These are phyloP conservation scores for Punica granatum DNA, from an alignment of 345 rosid genomes.

Conservation along the genomic window DNA sequence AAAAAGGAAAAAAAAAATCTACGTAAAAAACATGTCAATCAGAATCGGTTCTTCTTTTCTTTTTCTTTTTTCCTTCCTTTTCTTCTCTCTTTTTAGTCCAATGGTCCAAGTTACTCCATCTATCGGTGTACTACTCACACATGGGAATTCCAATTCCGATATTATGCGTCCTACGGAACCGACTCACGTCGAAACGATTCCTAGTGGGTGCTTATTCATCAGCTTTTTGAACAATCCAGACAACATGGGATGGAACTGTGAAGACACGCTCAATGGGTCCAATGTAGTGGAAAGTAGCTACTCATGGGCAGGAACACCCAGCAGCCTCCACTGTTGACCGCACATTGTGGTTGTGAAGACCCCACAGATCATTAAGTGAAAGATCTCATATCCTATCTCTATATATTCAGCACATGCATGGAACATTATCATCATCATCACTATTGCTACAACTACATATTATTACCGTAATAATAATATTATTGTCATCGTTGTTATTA, in stretches of 20 bases:
- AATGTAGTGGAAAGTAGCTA: background rate
- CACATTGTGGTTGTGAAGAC: background rate
- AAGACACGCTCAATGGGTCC: background rate
- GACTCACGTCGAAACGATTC: background rate
- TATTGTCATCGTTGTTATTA: too few relatives aligned
- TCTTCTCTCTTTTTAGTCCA: too few relatives aligned
- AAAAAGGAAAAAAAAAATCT: too few relatives aligned
- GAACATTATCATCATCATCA: too few relatives aligned
- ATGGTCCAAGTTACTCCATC: background rate
- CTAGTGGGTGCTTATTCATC: background rate
- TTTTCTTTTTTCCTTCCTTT: background rate
- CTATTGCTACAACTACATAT: too few relatives aligned
- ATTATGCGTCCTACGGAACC: background rate
- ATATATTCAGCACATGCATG: too few relatives aligned
- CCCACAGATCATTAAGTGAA: background rate
- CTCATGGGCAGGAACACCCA: background rate
- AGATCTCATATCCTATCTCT: too few relatives aligned
- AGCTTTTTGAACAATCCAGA: background rate
- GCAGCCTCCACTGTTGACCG: background rate
- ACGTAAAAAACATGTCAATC: background rate
- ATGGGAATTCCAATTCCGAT: background rate
- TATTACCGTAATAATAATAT: too few relatives aligned
- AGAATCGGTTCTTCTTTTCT: background rate
- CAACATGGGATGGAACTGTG: background rate
- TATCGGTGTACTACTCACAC: background rate